These are phyloP conservation scores for Leptographium wingfieldii DNA, from an alignment of 2,329 filamentous ascomycete species.

Conservation along the genomic window DNA sequence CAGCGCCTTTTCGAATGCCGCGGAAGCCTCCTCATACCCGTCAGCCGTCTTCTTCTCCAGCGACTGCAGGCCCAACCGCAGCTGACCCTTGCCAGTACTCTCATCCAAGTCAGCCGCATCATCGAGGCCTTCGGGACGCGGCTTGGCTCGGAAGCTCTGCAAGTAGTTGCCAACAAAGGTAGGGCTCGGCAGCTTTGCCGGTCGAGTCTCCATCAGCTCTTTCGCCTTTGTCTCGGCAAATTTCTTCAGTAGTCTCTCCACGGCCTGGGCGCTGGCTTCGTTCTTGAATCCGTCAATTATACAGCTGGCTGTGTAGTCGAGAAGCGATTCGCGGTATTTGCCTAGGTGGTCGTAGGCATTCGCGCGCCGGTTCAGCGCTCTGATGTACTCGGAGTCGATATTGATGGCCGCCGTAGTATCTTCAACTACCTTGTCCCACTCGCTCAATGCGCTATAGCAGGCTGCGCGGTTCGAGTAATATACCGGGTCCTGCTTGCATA, in stretches of 20 bases:
- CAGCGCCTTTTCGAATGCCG: slow-evolving; percentile 77
- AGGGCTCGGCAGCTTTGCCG: slow-evolving; percentile 79
- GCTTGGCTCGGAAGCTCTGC: slow-evolving; percentile 85
- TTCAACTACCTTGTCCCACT: slow-evolving; percentile 94
- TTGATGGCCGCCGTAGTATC: slow-evolving; percentile 91
- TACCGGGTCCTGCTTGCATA: slow-evolving; percentile 94
- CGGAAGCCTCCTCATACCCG: slow-evolving; percentile 78
- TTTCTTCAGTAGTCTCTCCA: slow-evolving; percentile 90
- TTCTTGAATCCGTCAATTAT: slow-evolving; percentile 98
- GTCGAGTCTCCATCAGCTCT: slow-evolving; percentile 74
- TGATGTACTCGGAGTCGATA: slow-evolving; percentile 92
- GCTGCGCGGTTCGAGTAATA: slow-evolving; percentile 98
- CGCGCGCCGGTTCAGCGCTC: slow-evolving; percentile 90
- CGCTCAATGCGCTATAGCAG: slow-evolving; percentile 83
- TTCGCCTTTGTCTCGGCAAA: slow-evolving; percentile 92
- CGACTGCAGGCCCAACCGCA: slow-evolving; percentile 70
- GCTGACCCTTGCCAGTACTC: slow-evolving; percentile 68
- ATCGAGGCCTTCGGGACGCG: slow-evolving; percentile 68
- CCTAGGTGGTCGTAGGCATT: slow-evolving; percentile 92
- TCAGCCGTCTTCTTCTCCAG: slow-evolving; percentile 80
- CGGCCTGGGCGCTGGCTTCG: slow-evolving; percentile 73
- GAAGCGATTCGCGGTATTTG: slow-evolving; percentile 82
- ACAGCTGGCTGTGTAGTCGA: slow-evolving; percentile 97
- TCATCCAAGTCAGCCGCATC: slow-evolving; percentile 67
- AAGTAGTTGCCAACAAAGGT: slow-evolving; percentile 98